Evolutionary conservation across 495 filamentous ascomycete species (phyloP).

Genomic region (Bombardia bombarda): DNA sequence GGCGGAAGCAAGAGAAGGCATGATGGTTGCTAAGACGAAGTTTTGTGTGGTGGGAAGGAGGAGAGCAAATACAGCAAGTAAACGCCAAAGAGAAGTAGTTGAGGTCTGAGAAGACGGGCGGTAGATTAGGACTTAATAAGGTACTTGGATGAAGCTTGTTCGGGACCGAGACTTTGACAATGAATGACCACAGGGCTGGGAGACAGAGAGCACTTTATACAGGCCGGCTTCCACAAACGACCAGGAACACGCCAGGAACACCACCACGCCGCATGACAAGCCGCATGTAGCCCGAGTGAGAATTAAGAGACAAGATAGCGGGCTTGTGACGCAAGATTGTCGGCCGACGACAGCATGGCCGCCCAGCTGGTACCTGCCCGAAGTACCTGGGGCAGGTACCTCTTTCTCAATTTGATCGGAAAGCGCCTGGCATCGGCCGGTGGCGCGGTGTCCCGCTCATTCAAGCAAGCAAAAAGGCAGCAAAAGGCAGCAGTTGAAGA

Average conservation of each 20-base stretch:
- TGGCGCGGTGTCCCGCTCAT: conserved; percentile 17
- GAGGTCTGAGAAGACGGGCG: too few species aligned
- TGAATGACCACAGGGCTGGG: too few species aligned
- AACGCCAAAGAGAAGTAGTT: too few species aligned
- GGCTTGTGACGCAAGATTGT: not conserved
- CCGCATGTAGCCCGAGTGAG: not conserved
- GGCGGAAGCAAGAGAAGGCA: conserved; percentile 60
- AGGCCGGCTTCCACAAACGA: too few species aligned
- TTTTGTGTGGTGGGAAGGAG: too few species aligned
- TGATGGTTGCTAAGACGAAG: conserved; percentile 14
- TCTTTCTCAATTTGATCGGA: conserved; percentile 11
- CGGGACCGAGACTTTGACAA: too few species aligned
- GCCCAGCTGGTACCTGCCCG: not conserved
- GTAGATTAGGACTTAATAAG: too few species aligned
- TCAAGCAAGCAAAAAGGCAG: not conserved
- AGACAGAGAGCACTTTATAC: too few species aligned
- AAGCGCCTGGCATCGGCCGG: conserved; percentile 11
- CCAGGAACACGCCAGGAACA: too few species aligned
- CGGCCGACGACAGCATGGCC: not conserved
- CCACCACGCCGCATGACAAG: too few species aligned
- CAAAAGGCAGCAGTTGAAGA: conserved; percentile 1
- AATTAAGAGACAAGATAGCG: not conserved
- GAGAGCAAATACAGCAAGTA: too few species aligned
- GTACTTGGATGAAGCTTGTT: too few species aligned
- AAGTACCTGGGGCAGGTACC: not conserved